Percentiles rank a stretch among this genome's conserved stretches.
phyloP scores from a whole-genome alignment of 169 alveolate species.

The Plasmodium fragile region DNA sequence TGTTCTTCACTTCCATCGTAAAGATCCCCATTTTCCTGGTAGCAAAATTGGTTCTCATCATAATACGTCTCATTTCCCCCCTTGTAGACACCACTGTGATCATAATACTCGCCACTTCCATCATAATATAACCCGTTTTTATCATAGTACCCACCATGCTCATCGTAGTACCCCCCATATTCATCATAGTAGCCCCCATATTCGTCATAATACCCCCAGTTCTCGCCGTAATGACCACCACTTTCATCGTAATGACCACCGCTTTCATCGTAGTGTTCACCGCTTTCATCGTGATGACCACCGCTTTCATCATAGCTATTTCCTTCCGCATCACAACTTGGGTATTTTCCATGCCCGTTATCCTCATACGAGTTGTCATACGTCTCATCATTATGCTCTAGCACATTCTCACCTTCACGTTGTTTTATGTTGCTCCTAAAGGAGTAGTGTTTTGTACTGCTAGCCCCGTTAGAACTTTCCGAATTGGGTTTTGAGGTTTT shows the following conservation, averaged over 20 bases:
- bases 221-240: not conserved
- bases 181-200: conserved; percentile 4
- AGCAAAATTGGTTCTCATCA: not conserved
- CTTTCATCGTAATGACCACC: conserved; percentile 3
- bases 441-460: not conserved
- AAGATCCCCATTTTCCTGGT: not conserved
- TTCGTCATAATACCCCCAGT: not conserved
- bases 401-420: conserved; percentile 4
- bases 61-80: not conserved
- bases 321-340: not conserved
- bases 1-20: conserved; percentile 10
- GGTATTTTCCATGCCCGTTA: not conserved
- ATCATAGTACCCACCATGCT: not conserved
- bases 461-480: not conserved
- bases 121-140: conserved; percentile 19
- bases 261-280: not conserved
- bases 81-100: conserved; percentile 2
- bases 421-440: conserved; percentile 7
- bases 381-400: conserved; percentile 28
- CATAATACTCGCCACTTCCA: conserved; percentile 25
- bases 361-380: conserved; percentile 11
- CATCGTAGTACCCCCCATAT: not conserved
- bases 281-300: not conserved
- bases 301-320: not conserved
- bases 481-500: not conserved